Evolutionary conservation across 2,329 filamentous ascomycete species (phyloP).

Genomic region (Chlorencoelia australis): DNA sequence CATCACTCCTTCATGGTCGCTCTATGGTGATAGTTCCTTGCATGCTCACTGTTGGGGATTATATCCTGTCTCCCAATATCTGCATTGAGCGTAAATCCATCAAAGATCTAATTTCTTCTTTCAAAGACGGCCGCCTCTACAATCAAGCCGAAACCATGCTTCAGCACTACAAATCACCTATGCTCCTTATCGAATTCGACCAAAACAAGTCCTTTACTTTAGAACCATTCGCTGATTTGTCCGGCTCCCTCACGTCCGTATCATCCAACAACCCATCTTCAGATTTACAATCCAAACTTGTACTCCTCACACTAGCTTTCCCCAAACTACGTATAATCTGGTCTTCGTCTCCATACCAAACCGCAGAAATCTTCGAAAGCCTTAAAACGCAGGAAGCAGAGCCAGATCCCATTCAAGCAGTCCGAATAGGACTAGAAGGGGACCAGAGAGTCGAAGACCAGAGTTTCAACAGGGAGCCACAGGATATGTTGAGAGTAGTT

Average conservation of each 20-base stretch:
- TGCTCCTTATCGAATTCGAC: conserved; percentile 96
- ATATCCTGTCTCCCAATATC: conserved; percentile 82
- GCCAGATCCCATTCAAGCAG: conserved; percentile 81
- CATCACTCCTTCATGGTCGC: conserved; percentile 81
- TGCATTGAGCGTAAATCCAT: conserved; percentile 93
- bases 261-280: conserved; percentile 50
- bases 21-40: conserved; percentile 85
- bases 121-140: conserved; percentile 85
- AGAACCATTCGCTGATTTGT: conserved; percentile 64
- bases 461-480: conserved; percentile 72
- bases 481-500: conserved; percentile 80
- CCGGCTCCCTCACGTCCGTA: conserved; percentile 51
- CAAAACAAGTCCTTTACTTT: conserved; percentile 96
- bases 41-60: conserved; percentile 94
- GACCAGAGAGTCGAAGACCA: conserved; percentile 53
- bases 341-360: conserved; percentile 89
- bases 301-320: conserved; percentile 85
- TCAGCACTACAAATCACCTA: conserved; percentile 76
- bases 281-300: conserved; percentile 84
- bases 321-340: conserved; percentile 85
- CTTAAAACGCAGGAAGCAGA: conserved; percentile 85
- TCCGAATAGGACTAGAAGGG: conserved; percentile 67
- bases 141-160: conserved; percentile 92
- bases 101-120: conserved; percentile 80
- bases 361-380: conserved; percentile 90